phyloP scores from a whole-genome alignment of 805 yeast species.

The Sugiyamaella floridensis region DNA sequence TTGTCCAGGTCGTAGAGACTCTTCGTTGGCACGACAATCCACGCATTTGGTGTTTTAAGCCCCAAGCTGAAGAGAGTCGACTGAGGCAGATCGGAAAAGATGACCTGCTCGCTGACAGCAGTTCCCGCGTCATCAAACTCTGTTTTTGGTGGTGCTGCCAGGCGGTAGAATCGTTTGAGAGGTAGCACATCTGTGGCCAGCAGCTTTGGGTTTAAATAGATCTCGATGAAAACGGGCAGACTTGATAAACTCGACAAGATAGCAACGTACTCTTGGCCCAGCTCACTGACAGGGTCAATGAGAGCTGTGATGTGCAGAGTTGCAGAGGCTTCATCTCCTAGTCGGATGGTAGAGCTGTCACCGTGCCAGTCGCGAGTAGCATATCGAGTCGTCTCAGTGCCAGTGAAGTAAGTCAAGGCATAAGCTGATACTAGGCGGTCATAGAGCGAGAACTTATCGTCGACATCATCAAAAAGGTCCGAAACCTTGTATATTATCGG shows the following conservation, averaged over 20 bases:
- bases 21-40: conserved; percentile 55
- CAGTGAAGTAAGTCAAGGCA: conserved; percentile 12
- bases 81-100: conserved; percentile 45
- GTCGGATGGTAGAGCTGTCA: conserved; percentile 40
- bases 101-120: conserved; percentile 25
- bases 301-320: conserved; percentile 51
- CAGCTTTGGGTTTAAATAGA: conserved; percentile 52
- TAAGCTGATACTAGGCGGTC: conserved; percentile 18
- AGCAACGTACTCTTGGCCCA: conserved; percentile 55
- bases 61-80: conserved; percentile 48
- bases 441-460: conserved; percentile 5
- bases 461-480: neutral
- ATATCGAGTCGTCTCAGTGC: conserved; percentile 18
- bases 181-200: conserved; percentile 36
- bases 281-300: conserved; percentile 66
- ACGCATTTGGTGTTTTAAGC: conserved; percentile 54
- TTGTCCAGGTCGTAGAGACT: conserved; percentile 59
- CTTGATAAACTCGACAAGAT: conserved; percentile 36
- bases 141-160: conserved; percentile 35
- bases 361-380: conserved; percentile 19
- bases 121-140: conserved; percentile 27
- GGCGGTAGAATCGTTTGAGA: conserved; percentile 54
- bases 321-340: conserved; percentile 28
- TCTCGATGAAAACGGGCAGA: conserved; percentile 43
- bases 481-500: conserved; percentile 12